These are phyloP conservation scores for Ogataea saltuana DNA, from an alignment of 805 yeast genomes.

Conservation along the genomic window DNA sequence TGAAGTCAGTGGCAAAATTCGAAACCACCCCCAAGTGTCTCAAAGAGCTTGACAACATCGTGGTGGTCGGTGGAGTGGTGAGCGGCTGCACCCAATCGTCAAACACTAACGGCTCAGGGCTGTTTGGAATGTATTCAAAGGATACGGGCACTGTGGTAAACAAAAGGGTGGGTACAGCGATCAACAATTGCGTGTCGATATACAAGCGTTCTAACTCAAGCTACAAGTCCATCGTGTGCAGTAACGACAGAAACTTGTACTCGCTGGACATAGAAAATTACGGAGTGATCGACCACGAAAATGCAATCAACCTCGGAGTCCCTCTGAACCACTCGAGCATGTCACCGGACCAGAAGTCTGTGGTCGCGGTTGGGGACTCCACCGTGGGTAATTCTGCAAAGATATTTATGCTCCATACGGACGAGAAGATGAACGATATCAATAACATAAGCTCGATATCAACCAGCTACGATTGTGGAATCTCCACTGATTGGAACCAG, in stretches of 20 bases:
- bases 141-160: conserved; percentile 48
- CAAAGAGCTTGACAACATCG: conserved; percentile 52
- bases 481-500: conserved; percentile 77
- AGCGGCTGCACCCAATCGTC: conserved; percentile 25
- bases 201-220: conserved; percentile 44
- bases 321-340: conserved; percentile 75
- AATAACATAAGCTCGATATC: conserved; percentile 38
- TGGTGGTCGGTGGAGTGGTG: conserved; percentile 50
- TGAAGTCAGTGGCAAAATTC: conserved; percentile 45
- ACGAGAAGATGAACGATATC: conserved; percentile 30
- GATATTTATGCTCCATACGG: conserved; percentile 57
- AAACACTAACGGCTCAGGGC: conserved; percentile 54
- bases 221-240: conserved; percentile 69
- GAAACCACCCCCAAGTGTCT: conserved; percentile 76
- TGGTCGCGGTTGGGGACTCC: conserved; percentile 73
- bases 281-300: conserved; percentile 34
- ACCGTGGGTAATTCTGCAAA: conserved; percentile 42
- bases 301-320: conserved; percentile 51
- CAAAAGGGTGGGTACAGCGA: conserved; percentile 71
- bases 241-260: conserved; percentile 77
- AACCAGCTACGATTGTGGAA: conserved; percentile 75
- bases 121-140: conserved; percentile 57
- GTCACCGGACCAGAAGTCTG: conserved; percentile 60
- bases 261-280: conserved; percentile 56
- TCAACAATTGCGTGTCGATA: conserved; percentile 75